These are phyloP conservation scores for Cutaneotrichosporon mucoides DNA, from an alignment of 1,284 basidiomycete species.

Conservation along the genomic window DNA sequence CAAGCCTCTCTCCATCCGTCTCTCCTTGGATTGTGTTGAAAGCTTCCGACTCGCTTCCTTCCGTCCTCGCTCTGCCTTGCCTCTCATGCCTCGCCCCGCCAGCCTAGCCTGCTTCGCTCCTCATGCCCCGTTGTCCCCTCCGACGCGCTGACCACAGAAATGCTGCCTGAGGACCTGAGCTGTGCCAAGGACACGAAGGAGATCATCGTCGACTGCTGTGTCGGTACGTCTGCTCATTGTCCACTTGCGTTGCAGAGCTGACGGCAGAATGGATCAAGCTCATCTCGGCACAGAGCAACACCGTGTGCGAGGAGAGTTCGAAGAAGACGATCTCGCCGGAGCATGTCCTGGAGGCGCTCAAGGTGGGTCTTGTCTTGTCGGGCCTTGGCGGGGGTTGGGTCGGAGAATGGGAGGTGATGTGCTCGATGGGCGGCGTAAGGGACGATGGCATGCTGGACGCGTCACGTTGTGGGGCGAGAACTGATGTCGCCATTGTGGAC, in stretches of 20 bases:
- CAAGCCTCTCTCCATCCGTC: too few relatives aligned
- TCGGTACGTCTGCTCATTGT: constrained; percentile 61
- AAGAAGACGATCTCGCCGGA: constrained; percentile 99
- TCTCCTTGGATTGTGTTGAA: too few relatives aligned
- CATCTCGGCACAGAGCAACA: constrained; percentile 95
- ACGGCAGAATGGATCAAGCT: constrained; percentile 90
- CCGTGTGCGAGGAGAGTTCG: constrained; percentile 95
- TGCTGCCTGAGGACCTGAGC: constrained; percentile 81
- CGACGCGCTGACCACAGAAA: constrained; percentile 56
- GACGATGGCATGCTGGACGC: too few relatives aligned
- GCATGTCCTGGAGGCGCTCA: constrained; percentile 87
- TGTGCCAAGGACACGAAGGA: constrained; percentile 96
- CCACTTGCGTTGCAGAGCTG: background rate
- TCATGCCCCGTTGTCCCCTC: too few relatives aligned
- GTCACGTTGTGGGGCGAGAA: too few relatives aligned
- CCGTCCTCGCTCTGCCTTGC: too few relatives aligned
- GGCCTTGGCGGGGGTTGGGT: background rate
- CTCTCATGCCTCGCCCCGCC: too few relatives aligned
- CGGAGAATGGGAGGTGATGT: background rate
- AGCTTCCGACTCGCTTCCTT: too few relatives aligned
- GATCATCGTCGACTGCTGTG: constrained; percentile 95
- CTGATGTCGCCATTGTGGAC: too few relatives aligned
- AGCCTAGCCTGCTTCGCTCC: too few relatives aligned
- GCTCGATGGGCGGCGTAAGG: too few relatives aligned
- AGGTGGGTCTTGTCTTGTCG: constrained; percentile 55